A percentile compares a stretch with the other conserved stretches of the same genome.
These are phyloP conservation scores for Fusarium nematophilum DNA, from an alignment of 2,329 filamentous ascomycete genomes.

Conservation along the genomic window DNA sequence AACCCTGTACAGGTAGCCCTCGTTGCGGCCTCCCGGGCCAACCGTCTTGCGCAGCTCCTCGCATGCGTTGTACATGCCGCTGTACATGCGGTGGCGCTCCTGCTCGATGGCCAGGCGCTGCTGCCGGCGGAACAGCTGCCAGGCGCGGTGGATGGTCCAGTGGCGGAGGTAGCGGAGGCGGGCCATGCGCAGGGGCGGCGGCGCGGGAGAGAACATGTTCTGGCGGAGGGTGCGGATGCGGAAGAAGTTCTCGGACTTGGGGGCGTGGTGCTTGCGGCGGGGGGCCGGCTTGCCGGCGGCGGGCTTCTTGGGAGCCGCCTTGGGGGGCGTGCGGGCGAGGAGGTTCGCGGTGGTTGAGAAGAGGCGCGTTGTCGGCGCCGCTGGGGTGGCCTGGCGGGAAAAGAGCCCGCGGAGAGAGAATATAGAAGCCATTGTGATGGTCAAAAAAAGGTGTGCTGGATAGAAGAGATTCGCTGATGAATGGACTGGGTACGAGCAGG, in stretches of 20 bases:
- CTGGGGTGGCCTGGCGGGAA: slow-evolving; percentile 32
- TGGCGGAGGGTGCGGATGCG: slow-evolving; percentile 58
- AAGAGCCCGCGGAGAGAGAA: slow-evolving; percentile 48
- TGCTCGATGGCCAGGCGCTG: slow-evolving; percentile 71
- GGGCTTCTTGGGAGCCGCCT: slow-evolving; percentile 40
- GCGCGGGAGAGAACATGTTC: slow-evolving; percentile 63
- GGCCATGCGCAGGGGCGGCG: slow-evolving; percentile 84
- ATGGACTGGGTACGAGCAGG: too few species aligned
- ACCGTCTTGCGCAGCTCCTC: slow-evolving; percentile 79
- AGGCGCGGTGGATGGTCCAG: slow-evolving; percentile 99
- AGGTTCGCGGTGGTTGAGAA: slow-evolving; percentile 48
- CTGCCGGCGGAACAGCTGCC: slow-evolving; percentile 82
- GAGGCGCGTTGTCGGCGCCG: slow-evolving; percentile 36
- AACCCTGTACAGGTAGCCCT: slow-evolving; percentile 83
- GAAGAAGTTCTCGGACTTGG: slow-evolving; percentile 53
- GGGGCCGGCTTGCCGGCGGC: slow-evolving; percentile 37
- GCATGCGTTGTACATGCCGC: slow-evolving; percentile 85
- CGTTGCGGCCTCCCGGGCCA: slow-evolving; percentile 66
- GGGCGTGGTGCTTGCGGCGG: slow-evolving; percentile 43
- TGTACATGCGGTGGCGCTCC: slow-evolving; percentile 83
- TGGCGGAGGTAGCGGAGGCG: slow-evolving; percentile 90
- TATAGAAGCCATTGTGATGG: slow-evolving; percentile 43
- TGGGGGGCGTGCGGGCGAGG: slow-evolving; percentile 47
- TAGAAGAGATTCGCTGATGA: slow-evolving; percentile 6
- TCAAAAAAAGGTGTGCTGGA: neutral